Evolutionary conservation across 768 basidiomycete species (phyloP), one percentile per base, ranked within the genome.

Genomic region (Russula emetica): DNA sequence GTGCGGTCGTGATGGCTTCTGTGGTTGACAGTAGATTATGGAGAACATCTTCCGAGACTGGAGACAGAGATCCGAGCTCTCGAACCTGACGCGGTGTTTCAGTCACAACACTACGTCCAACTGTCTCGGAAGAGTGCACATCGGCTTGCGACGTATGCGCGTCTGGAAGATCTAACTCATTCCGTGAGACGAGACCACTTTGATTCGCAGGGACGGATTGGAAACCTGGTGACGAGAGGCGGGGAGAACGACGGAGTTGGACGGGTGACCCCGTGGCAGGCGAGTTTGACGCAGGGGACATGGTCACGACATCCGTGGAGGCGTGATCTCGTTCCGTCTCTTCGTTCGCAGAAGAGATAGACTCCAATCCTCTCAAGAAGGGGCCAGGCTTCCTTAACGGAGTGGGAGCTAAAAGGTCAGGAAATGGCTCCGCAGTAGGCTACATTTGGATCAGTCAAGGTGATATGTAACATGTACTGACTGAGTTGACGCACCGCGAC

Each of bases 41-140:
- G 36, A 83, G 76, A 44, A 80, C 67, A 58, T 71, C 72, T 44
- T 75, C 74, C 49, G 88, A 87, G 16, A 78, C 76, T 2, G 86
- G 85, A n/a, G 86, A 87, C 44, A 87, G 72, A 22, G 84, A 84
- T 18, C 80, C 78, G 30, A 85, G 72, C 71, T 81, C 80, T 62
- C 80, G 76, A 55, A 59, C 52, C 34, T n/a, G 63, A 24, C 40
- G 55, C 34, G 58, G 18, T 11, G 28, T 18, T 42, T 38, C 32
- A 28, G 51, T 18, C 16, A 55, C 34, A 42, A 47, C 40, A 60
- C 9, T 26, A 24, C 10, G 28, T 20, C 40, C n/a, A 11, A 3
- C 45, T 30, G 22, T 53, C 32, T 32, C 55, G 13, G 52, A 20
- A 24, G 54, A 8, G 30, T 5, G 22, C 22, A 38, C 42, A 58